phyloP scores from a whole-genome alignment of 805 yeast genomes.

The Saccharomycopsis schoenii region DNA sequence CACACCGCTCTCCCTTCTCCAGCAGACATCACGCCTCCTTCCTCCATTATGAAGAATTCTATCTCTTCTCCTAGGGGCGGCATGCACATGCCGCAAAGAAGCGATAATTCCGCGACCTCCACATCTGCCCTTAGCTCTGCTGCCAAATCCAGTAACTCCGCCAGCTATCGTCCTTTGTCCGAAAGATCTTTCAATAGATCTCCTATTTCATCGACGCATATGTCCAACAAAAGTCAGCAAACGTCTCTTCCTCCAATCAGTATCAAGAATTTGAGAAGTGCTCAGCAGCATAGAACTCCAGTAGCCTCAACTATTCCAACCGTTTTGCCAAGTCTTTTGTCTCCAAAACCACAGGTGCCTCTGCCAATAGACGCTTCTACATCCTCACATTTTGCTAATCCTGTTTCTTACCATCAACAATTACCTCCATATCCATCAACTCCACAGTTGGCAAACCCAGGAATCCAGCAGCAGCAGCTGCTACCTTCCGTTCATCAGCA shows the following conservation, averaged over 20 bases:
- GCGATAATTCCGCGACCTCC: not conserved
- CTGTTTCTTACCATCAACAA: not conserved
- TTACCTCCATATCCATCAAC: not conserved
- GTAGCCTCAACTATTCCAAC: not conserved
- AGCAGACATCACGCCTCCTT: not conserved
- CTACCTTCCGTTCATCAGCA: not conserved
- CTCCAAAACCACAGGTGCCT: not conserved
- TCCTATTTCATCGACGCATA: not conserved
- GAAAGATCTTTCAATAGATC: not conserved
- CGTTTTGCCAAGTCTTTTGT: not conserved
- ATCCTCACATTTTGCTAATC: not conserved
- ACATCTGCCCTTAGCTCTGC: not conserved
- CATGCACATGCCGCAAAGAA: not conserved
- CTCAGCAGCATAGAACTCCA: not conserved
- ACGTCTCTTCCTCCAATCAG: not conserved
- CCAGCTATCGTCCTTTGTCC: not conserved
- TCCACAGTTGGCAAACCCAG: not conserved
- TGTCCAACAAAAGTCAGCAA: not conserved
- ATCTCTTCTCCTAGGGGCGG: not conserved
- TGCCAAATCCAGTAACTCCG: no score
- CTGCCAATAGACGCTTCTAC: not conserved
- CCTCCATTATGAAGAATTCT: not conserved
- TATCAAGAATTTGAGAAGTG: not conserved
- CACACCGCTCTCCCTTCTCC: not conserved
- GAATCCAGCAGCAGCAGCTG: not conserved